Base-by-base conservation (phyloP, 768 basidiomycete genomes). In the Gloeophyllum trabeum region DNA sequence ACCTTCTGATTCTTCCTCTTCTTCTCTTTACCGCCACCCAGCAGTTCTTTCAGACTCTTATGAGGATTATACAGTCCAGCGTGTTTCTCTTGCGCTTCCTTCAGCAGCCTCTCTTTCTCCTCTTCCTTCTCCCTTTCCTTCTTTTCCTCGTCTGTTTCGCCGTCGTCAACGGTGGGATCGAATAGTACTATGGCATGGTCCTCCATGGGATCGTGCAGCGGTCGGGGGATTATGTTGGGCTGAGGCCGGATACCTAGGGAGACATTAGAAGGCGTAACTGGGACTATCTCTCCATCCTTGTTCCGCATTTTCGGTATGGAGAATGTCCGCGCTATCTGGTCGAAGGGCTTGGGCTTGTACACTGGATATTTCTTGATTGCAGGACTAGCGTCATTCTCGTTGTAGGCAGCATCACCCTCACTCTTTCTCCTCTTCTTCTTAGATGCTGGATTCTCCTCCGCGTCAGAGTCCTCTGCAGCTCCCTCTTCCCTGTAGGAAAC, bases 161-260 rank as follows among this genome's bases (percentile, higher is more conserved):
- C 66, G 54, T 87, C 83, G 55, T 99, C 92, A 37, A 94, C 79
- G 0, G 96, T 98, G 1, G 96, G 96, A 53, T 98, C 96, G 56
- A 89, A 99, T 12, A 97, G 63, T 2, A 99, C 94, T 46, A 99
- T 96, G 1, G 94, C 92, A 60, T 97, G 93, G 52, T 98, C 92
- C 39, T 86, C 79, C 87, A 99, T 93, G 1, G 93, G 96, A 57
- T 99, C 91, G 52, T 93, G 84, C n/a, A 97, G 65, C 4, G 96
- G 96, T 18, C 93, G 73, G 14, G 96, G 96, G 39, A 85, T 73
- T 45, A 96, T 62, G 50, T 76, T 84, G 0, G 81, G 70, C 43
- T 76, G 80, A 0, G 88, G 83, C 10, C 92, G 77, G 42, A 87
- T 80, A 21, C 96, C 96, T 4, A 99, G 76, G 7, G 91, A 79